Evolutionary conservation across 805 yeast species (phyloP), one percentile per base, ranked within the genome.

Genomic region (Priceomyces carsonii): DNA sequence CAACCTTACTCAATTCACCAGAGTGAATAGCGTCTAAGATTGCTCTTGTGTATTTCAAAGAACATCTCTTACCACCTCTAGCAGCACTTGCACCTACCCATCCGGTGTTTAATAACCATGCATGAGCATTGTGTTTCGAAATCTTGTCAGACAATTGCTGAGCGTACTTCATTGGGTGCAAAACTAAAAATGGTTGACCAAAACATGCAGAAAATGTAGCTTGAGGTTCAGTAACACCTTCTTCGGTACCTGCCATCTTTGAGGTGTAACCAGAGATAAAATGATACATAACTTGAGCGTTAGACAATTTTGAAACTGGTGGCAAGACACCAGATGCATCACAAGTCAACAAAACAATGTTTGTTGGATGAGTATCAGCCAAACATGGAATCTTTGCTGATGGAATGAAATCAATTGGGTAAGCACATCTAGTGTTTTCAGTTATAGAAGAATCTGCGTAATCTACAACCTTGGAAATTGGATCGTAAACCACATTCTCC

Each of bases 241-340:
- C 95, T 71, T 91, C 99, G 35, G 99, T 91, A 65, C 98, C 98
- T 44, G 99, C 96, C 95, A 91, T 91, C 80, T 93, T 91, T 38
- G 98, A 91, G 44, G 99, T 91, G 79, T 91, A 91, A 57, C 99
- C 99, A 46, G 95, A 85, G 53, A 91, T 91, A 72, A 91, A 91
- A 72, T 91, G 98, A 78, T 93, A 91, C 98, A 93, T 91, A 48
- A 91, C 98, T 72, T 91, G 98, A 53, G 91, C 86, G 59, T 88
- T 88, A 26, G 95, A 77, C 63, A 91, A 79, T 69, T 83, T 87
- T 45, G 97, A 89, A 46, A 91, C 95, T 45, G 98, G 98, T 36
- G 99, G 99, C 54, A 91, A 75, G 25, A 91, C 97, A 71, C 99
- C 99, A 43, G 95, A 80, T 44, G 98, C 98, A 61, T 91, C 99